These are phyloP conservation scores for Rhodosporidiobolus sp. DNA, from an alignment of 768 basidiomycete genomes.

Conservation along the genomic window DNA sequence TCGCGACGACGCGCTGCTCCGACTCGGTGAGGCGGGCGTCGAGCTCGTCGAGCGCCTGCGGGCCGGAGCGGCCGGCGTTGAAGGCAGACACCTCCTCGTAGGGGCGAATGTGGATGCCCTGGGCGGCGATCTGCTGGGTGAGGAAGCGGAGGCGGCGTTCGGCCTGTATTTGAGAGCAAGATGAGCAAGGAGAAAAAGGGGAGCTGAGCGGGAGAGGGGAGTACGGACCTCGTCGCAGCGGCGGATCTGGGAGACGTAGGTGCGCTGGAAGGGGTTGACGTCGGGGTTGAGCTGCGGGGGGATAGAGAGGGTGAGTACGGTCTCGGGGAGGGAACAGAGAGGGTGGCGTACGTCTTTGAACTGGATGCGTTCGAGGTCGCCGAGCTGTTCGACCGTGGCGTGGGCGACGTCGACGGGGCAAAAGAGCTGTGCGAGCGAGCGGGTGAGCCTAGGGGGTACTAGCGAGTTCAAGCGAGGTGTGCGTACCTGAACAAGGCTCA, in stretches of 20 bases:
- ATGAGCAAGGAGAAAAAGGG: not conserved
- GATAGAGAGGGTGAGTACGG: not conserved
- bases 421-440: constrained; percentile 65
- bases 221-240: constrained; percentile 32
- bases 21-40: constrained; percentile 82
- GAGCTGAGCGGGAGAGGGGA: not conserved
- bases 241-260: constrained; percentile 92
- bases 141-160: constrained; percentile 91
- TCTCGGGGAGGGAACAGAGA: constrained; percentile 11
- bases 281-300: constrained; percentile 77
- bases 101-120: constrained; percentile 77
- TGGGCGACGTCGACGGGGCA: constrained; percentile 97
- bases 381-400: constrained; percentile 90
- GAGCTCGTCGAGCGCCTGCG: constrained; percentile 89
- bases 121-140: constrained; percentile 74
- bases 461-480: not conserved
- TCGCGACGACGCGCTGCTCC: constrained; percentile 74
- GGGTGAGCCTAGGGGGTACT: not conserved
- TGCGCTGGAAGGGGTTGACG: constrained; percentile 96
- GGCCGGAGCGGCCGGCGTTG: constrained; percentile 83
- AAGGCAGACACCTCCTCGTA: constrained; percentile 81
- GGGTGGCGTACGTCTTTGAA: constrained; percentile 80
- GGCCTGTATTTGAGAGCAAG: constrained; percentile 61
- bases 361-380: constrained; percentile 90
- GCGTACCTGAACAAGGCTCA: constrained; percentile 37